Percentiles rank a stretch among this genome's conserved stretches.
Evolutionary conservation across 2,329 filamentous ascomycete genomes (phyloP).

Genomic region (Xylariaceae sp.): DNA sequence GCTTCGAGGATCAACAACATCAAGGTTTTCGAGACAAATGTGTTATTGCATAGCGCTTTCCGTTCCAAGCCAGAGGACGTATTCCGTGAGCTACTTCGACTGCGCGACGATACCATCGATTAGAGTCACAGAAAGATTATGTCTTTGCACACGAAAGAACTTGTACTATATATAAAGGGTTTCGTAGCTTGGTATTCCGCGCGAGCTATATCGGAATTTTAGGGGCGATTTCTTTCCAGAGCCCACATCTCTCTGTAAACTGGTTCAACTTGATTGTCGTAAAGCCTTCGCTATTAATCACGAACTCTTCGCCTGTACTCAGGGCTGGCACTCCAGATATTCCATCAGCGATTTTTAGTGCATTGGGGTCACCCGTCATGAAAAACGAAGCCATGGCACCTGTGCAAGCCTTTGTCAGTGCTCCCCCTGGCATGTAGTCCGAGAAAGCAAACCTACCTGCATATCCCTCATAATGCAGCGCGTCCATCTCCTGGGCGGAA

Average conservation of each 20-base stretch:
- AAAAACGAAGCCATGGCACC: slow-evolving; percentile 65
- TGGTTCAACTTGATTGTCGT: slow-evolving; percentile 40
- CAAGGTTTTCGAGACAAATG: slow-evolving; percentile 84
- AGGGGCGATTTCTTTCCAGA: slow-evolving; percentile 53
- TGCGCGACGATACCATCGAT: slow-evolving; percentile 71
- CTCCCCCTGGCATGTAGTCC: not conserved
- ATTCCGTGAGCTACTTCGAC: slow-evolving; percentile 71
- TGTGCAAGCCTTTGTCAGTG: slow-evolving; percentile 24
- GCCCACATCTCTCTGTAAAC: slow-evolving; percentile 52
- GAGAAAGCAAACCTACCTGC: slow-evolving; percentile 22
- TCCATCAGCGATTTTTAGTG: slow-evolving; percentile 52
- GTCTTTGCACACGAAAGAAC: slow-evolving; percentile 2
- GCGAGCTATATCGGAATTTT: slow-evolving; percentile 48
- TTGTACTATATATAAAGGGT: not conserved
- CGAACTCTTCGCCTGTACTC: slow-evolving; percentile 49
- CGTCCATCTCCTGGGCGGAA: slow-evolving; percentile 52
- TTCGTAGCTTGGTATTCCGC: not conserved
- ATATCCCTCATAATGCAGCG: slow-evolving; percentile 58
- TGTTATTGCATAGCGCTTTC: slow-evolving; percentile 84
- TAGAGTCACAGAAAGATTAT: slow-evolving; percentile 31
- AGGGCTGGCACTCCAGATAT: slow-evolving; percentile 50
- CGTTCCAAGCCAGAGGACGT: slow-evolving; percentile 75
- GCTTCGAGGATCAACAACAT: slow-evolving; percentile 73
- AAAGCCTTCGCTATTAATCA: slow-evolving; percentile 51
- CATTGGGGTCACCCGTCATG: slow-evolving; percentile 60